Evolutionary conservation across 345 rosid species (phyloP).

Genomic region (Hevea brasiliensis): DNA sequence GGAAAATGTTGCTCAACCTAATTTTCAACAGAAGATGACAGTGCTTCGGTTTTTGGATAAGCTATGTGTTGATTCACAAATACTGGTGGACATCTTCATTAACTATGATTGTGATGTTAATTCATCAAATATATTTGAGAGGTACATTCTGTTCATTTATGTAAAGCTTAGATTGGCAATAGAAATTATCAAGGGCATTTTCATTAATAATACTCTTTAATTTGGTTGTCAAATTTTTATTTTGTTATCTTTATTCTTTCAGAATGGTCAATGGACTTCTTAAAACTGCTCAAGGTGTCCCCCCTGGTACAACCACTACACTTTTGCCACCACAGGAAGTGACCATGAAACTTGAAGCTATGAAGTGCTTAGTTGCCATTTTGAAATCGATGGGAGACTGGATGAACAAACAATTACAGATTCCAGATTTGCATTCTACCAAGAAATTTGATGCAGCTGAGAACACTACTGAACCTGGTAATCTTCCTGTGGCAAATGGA

Average conservation of each 20-base stretch:
- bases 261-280: slow-evolving; percentile 99
- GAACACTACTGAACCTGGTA: slow-evolving; percentile 62
- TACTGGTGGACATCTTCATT: slow-evolving; percentile 92
- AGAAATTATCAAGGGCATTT: neutral
- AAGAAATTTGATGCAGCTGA: slow-evolving; percentile 62
- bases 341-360: slow-evolving; percentile 91
- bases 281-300: slow-evolving; percentile 98
- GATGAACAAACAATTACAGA: slow-evolving; percentile 92
- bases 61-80: slow-evolving; percentile 97
- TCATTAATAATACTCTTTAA: neutral
- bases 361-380: slow-evolving; percentile 93
- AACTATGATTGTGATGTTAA: slow-evolving; percentile 99
- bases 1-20: slow-evolving; percentile 97
- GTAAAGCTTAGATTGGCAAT: neutral
- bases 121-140: slow-evolving; percentile 97
- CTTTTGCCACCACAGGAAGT: slow-evolving; percentile 92
- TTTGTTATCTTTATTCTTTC: slow-evolving; percentile 29
- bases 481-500: slow-evolving; percentile 68
- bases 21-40: slow-evolving; percentile 97
- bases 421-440: slow-evolving; percentile 79
- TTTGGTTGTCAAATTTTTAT: neutral
- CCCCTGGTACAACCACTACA: slow-evolving; percentile 76
- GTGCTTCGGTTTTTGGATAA: slow-evolving; percentile 95
- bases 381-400: slow-evolving; percentile 98
- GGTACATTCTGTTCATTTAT: slow-evolving; percentile 46